phyloP scores from a whole-genome alignment of 2,329 filamentous ascomycete species.

The Aspergillus caelatus region DNA sequence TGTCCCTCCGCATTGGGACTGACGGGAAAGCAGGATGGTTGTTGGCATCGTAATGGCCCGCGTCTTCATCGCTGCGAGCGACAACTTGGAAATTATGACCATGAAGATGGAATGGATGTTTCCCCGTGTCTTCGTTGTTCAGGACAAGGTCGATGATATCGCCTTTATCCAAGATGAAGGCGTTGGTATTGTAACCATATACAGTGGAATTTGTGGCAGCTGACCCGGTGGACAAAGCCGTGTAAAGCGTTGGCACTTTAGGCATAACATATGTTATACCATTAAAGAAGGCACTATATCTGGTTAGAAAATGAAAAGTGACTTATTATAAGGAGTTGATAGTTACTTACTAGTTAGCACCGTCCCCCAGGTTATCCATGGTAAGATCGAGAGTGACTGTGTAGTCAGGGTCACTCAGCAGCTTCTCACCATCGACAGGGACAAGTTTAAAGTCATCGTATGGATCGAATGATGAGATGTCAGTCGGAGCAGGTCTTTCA shows the following conservation, averaged over 20 bases:
- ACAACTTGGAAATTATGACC: slow-evolving; percentile 69
- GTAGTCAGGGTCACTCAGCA: slow-evolving; percentile 62
- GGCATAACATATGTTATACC: slow-evolving; percentile 32
- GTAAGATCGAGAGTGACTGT: slow-evolving; percentile 72
- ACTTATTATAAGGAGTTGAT: neutral
- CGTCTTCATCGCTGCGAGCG: slow-evolving; percentile 56
- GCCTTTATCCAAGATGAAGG: slow-evolving; percentile 44
- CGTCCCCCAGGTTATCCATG: slow-evolving; percentile 52
- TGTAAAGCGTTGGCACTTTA: slow-evolving; percentile 34
- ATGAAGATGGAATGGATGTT: slow-evolving; percentile 57
- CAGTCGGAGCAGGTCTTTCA: slow-evolving; percentile 26
- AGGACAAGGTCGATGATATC: slow-evolving; percentile 48
- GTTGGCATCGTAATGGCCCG: slow-evolving; percentile 27
- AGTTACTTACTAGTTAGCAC: slow-evolving; percentile 36
- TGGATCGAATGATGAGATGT: slow-evolving; percentile 54
- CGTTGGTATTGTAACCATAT: slow-evolving; percentile 68
- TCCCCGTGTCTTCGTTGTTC: slow-evolving; percentile 46
- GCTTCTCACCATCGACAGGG: slow-evolving; percentile 66
- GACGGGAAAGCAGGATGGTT: slow-evolving; percentile 48
- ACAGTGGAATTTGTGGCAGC: slow-evolving; percentile 59
- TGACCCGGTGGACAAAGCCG: slow-evolving; percentile 30
- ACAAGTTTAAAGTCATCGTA: slow-evolving; percentile 75
- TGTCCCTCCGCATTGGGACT: slow-evolving; percentile 69
- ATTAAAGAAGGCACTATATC: slow-evolving; percentile 26
- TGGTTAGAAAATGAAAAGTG: neutral